phyloP scores from a whole-genome alignment of 2,329 filamentous ascomycete genomes.

The Microdochium trichocladiopsis region DNA sequence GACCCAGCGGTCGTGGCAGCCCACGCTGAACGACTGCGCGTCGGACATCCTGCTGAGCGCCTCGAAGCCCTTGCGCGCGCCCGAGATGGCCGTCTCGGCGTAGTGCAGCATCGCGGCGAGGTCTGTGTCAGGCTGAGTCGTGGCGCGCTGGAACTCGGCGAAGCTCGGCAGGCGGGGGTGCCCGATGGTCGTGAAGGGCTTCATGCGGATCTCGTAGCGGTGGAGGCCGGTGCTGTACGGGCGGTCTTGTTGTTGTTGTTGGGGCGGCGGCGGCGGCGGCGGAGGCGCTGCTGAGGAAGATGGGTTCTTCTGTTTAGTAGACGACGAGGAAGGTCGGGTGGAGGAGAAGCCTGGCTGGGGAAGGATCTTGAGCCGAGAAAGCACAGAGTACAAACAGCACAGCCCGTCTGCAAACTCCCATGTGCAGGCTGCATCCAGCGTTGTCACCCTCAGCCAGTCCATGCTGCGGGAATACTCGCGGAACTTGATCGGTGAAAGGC shows the following conservation, averaged over 20 bases:
- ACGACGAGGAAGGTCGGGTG: background rate
- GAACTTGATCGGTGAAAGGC: constrained; percentile 20
- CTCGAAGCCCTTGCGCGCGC: constrained; percentile 50
- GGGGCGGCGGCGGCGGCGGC: background rate
- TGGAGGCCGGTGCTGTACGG: constrained; percentile 63
- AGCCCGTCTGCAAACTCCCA: constrained; percentile 49
- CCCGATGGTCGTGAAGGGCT: constrained; percentile 65
- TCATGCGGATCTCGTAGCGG: constrained; percentile 81
- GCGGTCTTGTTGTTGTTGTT: constrained; percentile 15
- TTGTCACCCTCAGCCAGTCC: constrained; percentile 50
- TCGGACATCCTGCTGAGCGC: constrained; percentile 43
- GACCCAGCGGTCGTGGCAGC: constrained; percentile 53
- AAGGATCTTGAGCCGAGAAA: constrained; percentile 52
- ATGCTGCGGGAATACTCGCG: constrained; percentile 40
- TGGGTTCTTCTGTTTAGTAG: no score
- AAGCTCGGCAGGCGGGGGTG: constrained; percentile 61
- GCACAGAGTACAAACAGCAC: constrained; percentile 56
- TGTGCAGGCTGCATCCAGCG: constrained; percentile 59
- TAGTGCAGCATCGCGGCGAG: constrained; percentile 33
- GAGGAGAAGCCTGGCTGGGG: constrained; percentile 23
- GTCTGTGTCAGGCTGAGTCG: constrained; percentile 28
- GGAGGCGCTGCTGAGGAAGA: background rate
- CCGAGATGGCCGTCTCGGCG: constrained; percentile 36
- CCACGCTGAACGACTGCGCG: constrained; percentile 44
- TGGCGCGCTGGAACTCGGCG: constrained; percentile 47